phyloP scores from a whole-genome alignment of 2,329 filamentous ascomycete species.

The Pestalotiopsis sp. region DNA sequence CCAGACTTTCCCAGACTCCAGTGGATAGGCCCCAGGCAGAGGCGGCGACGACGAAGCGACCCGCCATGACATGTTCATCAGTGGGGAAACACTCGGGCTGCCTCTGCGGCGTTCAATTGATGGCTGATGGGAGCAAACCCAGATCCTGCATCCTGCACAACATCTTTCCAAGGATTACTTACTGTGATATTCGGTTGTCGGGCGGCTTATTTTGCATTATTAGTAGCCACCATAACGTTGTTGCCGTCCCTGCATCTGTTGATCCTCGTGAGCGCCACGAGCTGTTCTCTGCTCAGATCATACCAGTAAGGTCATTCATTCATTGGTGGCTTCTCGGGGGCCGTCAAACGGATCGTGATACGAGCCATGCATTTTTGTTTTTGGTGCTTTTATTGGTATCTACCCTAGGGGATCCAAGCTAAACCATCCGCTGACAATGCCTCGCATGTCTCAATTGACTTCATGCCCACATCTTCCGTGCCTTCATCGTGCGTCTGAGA shows the following conservation, averaged over 20 bases:
- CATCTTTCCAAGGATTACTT: not conserved
- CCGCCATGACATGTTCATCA: not conserved
- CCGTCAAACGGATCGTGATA: not conserved
- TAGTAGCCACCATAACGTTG: not conserved
- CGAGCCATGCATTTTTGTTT: not conserved
- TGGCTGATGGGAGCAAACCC: not conserved
- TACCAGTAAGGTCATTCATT: not conserved
- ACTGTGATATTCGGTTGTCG: not conserved
- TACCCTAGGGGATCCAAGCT: not conserved
- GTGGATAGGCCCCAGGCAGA: not conserved
- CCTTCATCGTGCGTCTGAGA: too few species aligned
- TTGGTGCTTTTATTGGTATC: not conserved
- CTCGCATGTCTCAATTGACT: too few species aligned
- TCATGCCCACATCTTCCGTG: too few species aligned
- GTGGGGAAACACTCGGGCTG: not conserved
- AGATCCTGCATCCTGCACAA: not conserved
- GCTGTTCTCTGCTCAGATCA: not conserved
- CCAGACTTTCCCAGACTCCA: not conserved
- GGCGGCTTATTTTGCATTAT: not conserved
- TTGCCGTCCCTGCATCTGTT: not conserved
- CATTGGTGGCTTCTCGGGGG: not conserved
- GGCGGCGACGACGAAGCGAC: not conserved
- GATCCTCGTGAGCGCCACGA: not conserved
- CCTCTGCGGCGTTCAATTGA: not conserved
- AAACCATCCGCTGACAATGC: not conserved